phyloP scores from a whole-genome alignment of 768 basidiomycete genomes.

The Termitomyces sp. region DNA sequence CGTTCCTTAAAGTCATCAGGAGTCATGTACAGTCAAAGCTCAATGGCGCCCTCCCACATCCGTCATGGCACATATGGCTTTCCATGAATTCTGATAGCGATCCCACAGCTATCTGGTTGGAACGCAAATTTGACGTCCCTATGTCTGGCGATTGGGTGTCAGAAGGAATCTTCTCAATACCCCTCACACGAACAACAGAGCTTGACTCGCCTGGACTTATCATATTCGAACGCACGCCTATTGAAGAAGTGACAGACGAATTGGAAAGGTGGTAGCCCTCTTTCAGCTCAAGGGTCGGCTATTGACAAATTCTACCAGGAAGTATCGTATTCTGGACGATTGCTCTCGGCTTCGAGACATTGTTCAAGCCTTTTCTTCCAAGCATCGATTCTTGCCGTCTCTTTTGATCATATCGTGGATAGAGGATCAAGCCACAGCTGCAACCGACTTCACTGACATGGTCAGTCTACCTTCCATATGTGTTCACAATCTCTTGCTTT shows the following conservation, averaged over 20 bases:
- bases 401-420: constrained; percentile 62
- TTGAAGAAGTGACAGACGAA: constrained; percentile 59
- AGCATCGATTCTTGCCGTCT: constrained; percentile 59
- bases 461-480: constrained; percentile 29
- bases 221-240: constrained; percentile 72
- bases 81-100: constrained; percentile 71
- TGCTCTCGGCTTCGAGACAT: constrained; percentile 67
- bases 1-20: constrained; percentile 54
- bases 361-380: constrained; percentile 46
- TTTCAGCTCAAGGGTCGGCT: constrained; percentile 2
- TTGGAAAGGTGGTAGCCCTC: constrained; percentile 50
- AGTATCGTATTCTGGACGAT: constrained; percentile 71
- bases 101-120: constrained; percentile 77
- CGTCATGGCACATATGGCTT: constrained; percentile 67
- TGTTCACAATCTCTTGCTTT: background rate
- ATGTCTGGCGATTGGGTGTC: constrained; percentile 58
- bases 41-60: constrained; percentile 24
- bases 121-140: constrained; percentile 71
- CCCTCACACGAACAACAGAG: constrained; percentile 27
- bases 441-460: constrained; percentile 57
- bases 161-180: constrained; percentile 60
- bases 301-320: constrained; percentile 32
- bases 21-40: constrained; percentile 31
- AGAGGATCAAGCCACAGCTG: constrained; percentile 33
- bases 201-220: constrained; percentile 59